phyloP scores from a whole-genome alignment of 257 asterid genomes.

The Ballota nigra region DNA sequence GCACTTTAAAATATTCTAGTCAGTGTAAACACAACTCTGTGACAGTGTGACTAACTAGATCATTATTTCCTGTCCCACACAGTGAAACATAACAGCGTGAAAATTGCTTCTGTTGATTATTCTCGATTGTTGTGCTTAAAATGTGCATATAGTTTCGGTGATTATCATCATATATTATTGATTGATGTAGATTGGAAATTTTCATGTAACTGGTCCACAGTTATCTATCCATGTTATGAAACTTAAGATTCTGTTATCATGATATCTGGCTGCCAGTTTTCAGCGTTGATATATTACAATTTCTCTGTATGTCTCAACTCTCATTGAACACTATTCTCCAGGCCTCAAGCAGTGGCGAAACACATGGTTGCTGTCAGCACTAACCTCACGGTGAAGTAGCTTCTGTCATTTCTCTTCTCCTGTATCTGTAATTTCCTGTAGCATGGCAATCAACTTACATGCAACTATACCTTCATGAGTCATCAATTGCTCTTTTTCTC shows the following conservation, averaged over 20 bases:
- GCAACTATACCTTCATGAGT: conserved; percentile 5
- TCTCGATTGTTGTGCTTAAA: neutral
- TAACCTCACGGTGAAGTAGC: conserved; percentile 64
- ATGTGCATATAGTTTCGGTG: conserved; percentile 14
- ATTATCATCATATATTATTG: neutral
- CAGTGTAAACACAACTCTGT: neutral
- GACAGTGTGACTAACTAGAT: conserved; percentile 3
- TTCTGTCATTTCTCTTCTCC: conserved; percentile 17
- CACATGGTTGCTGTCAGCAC: conserved; percentile 99
- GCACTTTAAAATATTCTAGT: conserved; percentile 22
- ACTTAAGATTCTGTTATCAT: neutral
- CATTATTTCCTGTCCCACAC: neutral
- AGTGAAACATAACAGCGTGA: neutral
- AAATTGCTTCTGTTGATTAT: conserved; percentile 9
- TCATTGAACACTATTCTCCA: conserved; percentile 30
- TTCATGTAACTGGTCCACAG: neutral
- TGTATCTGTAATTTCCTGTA: conserved; percentile 22
- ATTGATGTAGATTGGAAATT: conserved; percentile 4
- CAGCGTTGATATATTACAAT: neutral
- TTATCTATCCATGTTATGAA: neutral
- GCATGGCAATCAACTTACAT: conserved; percentile 21
- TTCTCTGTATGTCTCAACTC: conserved; percentile 8
- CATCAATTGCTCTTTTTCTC: neutral
- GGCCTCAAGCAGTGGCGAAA: conserved; percentile 97
- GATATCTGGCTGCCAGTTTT: conserved; percentile 3